Evolutionary conservation across 805 yeast species (phyloP).

Genomic region (Saccharomyces kudriavzevii): DNA sequence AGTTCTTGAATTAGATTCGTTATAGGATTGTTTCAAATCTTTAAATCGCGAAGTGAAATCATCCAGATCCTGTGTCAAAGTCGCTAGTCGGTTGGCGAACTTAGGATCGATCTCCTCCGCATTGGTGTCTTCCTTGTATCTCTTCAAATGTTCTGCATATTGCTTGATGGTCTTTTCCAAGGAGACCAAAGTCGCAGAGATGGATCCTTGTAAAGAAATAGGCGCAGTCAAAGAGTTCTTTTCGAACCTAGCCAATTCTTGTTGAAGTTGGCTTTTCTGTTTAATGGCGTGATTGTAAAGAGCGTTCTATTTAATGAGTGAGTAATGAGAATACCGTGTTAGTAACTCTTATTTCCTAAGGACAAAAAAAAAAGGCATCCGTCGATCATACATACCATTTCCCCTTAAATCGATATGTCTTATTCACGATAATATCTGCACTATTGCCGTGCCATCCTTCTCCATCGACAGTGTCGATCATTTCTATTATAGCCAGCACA

Average conservation of each 20-base stretch:
- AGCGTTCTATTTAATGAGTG: conserved; percentile 55
- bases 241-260: conserved; percentile 62
- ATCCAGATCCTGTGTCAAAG: conserved; percentile 39
- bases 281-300: conserved; percentile 83
- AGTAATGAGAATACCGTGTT: background rate
- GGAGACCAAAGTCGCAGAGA: conserved; percentile 56
- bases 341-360: background rate
- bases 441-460: background rate
- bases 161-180: conserved; percentile 70
- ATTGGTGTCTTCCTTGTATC: conserved; percentile 39
- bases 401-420: background rate
- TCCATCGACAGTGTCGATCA: background rate
- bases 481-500: background rate
- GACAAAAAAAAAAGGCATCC: conserved; percentile 1
- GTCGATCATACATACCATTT: background rate
- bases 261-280: conserved; percentile 65
- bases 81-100: conserved; percentile 51
- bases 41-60: conserved; percentile 29
- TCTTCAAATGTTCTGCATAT: conserved; percentile 36
- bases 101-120: conserved; percentile 30
- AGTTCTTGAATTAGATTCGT: conserved; percentile 19
- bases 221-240: conserved; percentile 57
- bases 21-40: conserved; percentile 27
- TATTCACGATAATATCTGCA: background rate
- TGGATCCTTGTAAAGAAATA: conserved; percentile 57